Percentiles rank a stretch among this genome's conserved stretches.
These are phyloP conservation scores for Ceratocystis albifundus DNA, from an alignment of 2,329 filamentous ascomycete species.

Conservation along the genomic window DNA sequence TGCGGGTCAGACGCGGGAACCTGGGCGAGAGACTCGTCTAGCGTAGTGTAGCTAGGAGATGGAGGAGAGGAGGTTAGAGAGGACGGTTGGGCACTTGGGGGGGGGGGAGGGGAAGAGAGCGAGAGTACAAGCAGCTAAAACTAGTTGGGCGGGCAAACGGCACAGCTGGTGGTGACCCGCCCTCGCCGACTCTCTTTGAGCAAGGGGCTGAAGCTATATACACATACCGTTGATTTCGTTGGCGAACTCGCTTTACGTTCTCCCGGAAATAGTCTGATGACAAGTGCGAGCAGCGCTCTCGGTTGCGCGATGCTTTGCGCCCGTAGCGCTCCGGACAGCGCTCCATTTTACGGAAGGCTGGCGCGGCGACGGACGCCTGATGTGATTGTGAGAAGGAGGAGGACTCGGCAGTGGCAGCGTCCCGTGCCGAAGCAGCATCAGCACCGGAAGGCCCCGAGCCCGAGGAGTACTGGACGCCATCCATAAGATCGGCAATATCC, in stretches of 20 bases:
- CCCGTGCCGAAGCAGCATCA: not conserved
- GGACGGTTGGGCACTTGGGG: not conserved
- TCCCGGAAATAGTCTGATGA: conserved; percentile 21
- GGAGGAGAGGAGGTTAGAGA: not conserved
- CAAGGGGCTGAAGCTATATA: conserved; percentile 26
- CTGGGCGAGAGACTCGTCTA: conserved; percentile 16
- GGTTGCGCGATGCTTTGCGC: conserved; percentile 21
- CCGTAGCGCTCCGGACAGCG: conserved; percentile 20
- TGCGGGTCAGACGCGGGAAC: conserved; percentile 7
- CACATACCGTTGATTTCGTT: conserved; percentile 20
- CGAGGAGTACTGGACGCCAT: conserved; percentile 21
- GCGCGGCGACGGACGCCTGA: not conserved
- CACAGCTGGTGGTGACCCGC: too few relatives aligned
- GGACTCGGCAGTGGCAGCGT: not conserved
- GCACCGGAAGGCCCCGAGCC: not conserved
- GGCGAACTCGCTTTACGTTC: conserved; percentile 21
- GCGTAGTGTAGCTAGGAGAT: conserved; percentile 9
- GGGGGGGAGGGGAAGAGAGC: conserved; percentile 26
- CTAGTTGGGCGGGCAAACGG: too few relatives aligned
- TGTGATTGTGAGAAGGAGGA: not conserved
- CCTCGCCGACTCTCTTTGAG: not conserved
- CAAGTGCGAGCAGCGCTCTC: conserved; percentile 21
- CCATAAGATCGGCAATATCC: conserved; percentile 23
- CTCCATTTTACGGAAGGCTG: conserved; percentile 21
- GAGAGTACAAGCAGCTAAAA: conserved; percentile 17